Evolutionary conservation across 768 basidiomycete species (phyloP).

Genomic region (Termitomyces sp.): DNA sequence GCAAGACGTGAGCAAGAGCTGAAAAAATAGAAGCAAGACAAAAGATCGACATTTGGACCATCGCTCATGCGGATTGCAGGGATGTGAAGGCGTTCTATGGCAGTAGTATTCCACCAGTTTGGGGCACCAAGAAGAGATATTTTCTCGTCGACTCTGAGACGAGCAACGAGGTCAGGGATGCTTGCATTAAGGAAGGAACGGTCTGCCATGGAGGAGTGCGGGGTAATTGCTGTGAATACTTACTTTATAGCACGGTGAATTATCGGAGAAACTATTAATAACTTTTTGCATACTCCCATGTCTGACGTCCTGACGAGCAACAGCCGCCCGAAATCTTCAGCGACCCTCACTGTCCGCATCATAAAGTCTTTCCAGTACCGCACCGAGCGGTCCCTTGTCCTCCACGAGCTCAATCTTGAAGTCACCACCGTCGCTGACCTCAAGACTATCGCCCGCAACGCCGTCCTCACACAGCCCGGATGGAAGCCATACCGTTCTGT

Average conservation of each 20-base stretch:
- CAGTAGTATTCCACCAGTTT: constrained; percentile 67
- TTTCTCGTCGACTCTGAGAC: constrained; percentile 58
- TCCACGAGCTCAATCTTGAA: constrained; percentile 77
- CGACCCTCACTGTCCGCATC: constrained; percentile 85
- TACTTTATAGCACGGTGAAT: constrained; percentile 4
- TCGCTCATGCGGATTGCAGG: constrained; percentile 69
- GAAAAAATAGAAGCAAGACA: neutral
- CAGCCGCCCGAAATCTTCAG: constrained; percentile 61
- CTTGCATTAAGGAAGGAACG: constrained; percentile 48
- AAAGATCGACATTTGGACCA: constrained; percentile 50
- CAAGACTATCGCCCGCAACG: constrained; percentile 68
- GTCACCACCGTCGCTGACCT: constrained; percentile 73
- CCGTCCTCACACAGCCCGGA: constrained; percentile 62
- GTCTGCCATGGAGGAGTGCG: constrained; percentile 17
- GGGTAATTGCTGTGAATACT: neutral
- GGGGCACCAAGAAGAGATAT: constrained; percentile 57
- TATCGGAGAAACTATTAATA: constrained; percentile 8
- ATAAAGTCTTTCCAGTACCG: constrained; percentile 95
- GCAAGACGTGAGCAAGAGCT: constrained; percentile 1
- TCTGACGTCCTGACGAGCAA: constrained; percentile 51
- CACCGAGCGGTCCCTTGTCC: constrained; percentile 82
- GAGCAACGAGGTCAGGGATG: constrained; percentile 45
- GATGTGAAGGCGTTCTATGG: constrained; percentile 53
- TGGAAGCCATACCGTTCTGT: constrained; percentile 88
- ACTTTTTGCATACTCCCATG: constrained; percentile 16